Base-by-base conservation (phyloP, 371 early-diverging fungal species). In the Dinochytrium kinnereticum region DNA sequence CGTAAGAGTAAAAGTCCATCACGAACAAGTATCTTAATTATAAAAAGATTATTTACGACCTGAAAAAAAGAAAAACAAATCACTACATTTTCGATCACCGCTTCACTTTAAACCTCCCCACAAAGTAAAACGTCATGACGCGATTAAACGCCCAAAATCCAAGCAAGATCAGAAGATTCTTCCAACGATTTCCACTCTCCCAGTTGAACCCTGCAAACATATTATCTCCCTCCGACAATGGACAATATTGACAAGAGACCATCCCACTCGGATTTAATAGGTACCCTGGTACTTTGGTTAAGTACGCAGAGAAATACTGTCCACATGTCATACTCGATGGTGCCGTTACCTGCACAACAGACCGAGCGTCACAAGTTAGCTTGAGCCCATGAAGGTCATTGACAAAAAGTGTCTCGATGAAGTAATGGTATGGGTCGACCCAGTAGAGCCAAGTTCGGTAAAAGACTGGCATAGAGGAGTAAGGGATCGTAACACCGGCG, bases 371-470 rank as follows among this genome's bases (percentile, higher is more conserved):
- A 77, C 95, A 95, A 0, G 50, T 33, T 2, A 93, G 84, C 15
- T 68, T 64, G 1, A 88, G 81, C 26, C 80, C 79, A 28, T 89
- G 83, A 74, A 95, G 80, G 33, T 90, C 93, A 70, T 89, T 92
- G 68, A 88, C 86, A 5, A 93, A 84, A 10, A 93, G 81, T 65
- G 90, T 93, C 77, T 94, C 94, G 53, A 92, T 85, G 10, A 90
- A 81, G 78, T 95, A 93, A 65, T 89, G 89, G 76, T 90, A 90
- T 2, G 92, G 92, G 74, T 89, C 89, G n/a, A 92, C 68, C 87
- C 89, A 91, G 78, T 92, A 93, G 87, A 95, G 89, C 92, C 92
- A 92, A 0, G 84, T 69, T 17, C 88, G 80, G 92, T 93, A 93
- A 82, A 95, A 92, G 39, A 74, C 64, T 30, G 93, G 92, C 90